These are phyloP conservation scores for Penicillium olsonii DNA, from an alignment of 2,329 filamentous ascomycete genomes.

Conservation along the genomic window DNA sequence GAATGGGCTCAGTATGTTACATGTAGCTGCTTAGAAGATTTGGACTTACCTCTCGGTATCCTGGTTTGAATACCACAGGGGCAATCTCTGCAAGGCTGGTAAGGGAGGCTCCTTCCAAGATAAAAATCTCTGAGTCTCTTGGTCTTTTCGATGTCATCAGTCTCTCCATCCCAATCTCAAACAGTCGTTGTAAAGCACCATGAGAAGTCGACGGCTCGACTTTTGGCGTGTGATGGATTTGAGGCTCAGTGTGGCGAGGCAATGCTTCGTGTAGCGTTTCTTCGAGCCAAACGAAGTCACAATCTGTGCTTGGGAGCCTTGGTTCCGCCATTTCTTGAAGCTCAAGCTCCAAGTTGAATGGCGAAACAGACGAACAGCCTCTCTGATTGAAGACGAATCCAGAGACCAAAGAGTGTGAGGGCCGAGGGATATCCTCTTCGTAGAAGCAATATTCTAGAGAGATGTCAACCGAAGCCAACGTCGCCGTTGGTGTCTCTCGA, in stretches of 20 bases:
- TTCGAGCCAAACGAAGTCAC: not conserved
- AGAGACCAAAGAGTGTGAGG: too few relatives aligned
- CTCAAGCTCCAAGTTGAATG: not conserved
- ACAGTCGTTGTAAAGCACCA: constrained; percentile 18
- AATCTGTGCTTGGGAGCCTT: not conserved
- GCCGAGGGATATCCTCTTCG: not conserved
- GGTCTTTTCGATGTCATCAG: constrained; percentile 15
- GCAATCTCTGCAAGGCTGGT: constrained; percentile 26
- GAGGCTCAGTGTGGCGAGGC: not conserved
- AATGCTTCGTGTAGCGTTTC: not conserved
- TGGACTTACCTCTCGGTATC: constrained; percentile 32
- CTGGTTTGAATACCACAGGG: constrained; percentile 32
- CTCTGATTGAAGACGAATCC: too few relatives aligned
- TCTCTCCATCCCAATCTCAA: constrained; percentile 29
- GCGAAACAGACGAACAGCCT: too few relatives aligned
- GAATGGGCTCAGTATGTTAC: not conserved
- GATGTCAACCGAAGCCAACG: constrained; percentile 25
- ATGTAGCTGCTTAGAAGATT: not conserved
- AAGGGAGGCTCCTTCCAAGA: constrained; percentile 5
- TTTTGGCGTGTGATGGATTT: not conserved
- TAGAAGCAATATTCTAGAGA: constrained; percentile 17
- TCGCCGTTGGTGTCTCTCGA: constrained; percentile 11
- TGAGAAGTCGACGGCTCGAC: not conserved
- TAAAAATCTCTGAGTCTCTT: constrained; percentile 3
- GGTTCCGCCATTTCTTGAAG: not conserved